Evolutionary conservation across 2,329 filamentous ascomycete genomes (phyloP), one percentile per base, ranked within the genome.

Genomic region (Fusarium gaditjirri): DNA sequence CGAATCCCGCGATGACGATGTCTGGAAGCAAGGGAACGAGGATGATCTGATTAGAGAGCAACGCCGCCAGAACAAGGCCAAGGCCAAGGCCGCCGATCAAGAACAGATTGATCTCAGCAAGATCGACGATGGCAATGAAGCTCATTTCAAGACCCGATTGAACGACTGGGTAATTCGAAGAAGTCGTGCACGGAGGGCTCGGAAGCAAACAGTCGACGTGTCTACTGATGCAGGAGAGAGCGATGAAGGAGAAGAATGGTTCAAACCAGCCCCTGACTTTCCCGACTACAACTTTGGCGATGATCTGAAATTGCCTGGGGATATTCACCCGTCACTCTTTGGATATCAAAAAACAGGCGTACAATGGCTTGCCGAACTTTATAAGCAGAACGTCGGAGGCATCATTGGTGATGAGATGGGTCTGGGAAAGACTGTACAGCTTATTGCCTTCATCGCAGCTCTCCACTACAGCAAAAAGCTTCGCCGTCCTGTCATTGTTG

Each of bases 321-420:
- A 99, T 76, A 95, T 99, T 12, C 95, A 93, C 73, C 94, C 94
- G 1, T 94, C 94, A 5, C 84, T 99, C 0, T 99, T 98, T 76
- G 94, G 97, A 71, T 99, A 99, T 75, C 96, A 99, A 78, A 98
- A 97, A 81, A 98, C 94, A 1, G 95, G 95, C 7, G 94, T 99
- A 7, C 93, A 97, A 78, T 99, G 96, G 96, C 87, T 99, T 11
- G 94, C 94, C 80, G 95, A 99, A 80, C 85, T 99, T 5, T 95
- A 97, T 79, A 90, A 91, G 61, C 94, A 98, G 79, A 89, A 92
- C 68, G 94, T 97, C 9, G 96, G 96, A 29, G 96, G 96, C 6
- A 98, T 99, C 59, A 89, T 99, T 42, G 96, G 95, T 10, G 96
- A 99, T 78, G 96, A 99, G 81, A 99, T 99, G 96, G 96, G 97